Percentiles rank a stretch among this genome's conserved stretches.
These are phyloP conservation scores for Taphrina deformans DNA, from an alignment of 1,139 yeast genomes.

Conservation along the genomic window DNA sequence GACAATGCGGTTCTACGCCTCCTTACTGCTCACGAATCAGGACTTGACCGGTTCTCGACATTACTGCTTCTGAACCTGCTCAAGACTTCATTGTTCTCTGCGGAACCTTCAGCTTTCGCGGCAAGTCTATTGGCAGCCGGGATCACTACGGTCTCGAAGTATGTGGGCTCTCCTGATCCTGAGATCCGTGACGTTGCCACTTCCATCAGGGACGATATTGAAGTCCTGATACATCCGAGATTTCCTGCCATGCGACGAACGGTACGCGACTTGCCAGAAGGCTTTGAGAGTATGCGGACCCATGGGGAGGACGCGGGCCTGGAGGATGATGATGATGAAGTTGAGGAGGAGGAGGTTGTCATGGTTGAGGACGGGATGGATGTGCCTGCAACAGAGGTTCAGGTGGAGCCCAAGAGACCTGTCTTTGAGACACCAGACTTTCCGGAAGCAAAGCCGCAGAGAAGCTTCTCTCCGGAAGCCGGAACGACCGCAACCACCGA, in stretches of 20 bases:
- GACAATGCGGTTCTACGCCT: constrained; percentile 1
- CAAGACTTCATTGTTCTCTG: neutral
- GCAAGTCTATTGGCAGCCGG: constrained; percentile 17
- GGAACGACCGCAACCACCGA: neutral
- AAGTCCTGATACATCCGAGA: constrained; percentile 22
- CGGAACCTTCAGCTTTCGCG: constrained; percentile 9
- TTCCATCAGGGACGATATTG: neutral
- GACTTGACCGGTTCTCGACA: neutral
- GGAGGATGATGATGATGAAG: neutral
- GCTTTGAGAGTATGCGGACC: neutral
- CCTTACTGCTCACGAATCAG: neutral
- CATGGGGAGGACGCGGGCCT: neutral
- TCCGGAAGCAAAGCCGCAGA: neutral
- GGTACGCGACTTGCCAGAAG: neutral
- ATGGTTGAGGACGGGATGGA: neutral
- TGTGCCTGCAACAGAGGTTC: neutral
- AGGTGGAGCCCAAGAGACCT: neutral
- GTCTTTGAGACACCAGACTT: neutral
- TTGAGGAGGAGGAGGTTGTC: neutral
- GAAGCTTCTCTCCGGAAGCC: no score
- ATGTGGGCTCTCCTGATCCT: neutral
- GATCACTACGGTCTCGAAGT: neutral
- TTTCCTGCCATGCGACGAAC: constrained; percentile 23
- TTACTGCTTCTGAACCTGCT: neutral
- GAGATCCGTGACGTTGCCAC: neutral